phyloP scores from a whole-genome alignment of 805 yeast genomes.

The Candida ficus region DNA sequence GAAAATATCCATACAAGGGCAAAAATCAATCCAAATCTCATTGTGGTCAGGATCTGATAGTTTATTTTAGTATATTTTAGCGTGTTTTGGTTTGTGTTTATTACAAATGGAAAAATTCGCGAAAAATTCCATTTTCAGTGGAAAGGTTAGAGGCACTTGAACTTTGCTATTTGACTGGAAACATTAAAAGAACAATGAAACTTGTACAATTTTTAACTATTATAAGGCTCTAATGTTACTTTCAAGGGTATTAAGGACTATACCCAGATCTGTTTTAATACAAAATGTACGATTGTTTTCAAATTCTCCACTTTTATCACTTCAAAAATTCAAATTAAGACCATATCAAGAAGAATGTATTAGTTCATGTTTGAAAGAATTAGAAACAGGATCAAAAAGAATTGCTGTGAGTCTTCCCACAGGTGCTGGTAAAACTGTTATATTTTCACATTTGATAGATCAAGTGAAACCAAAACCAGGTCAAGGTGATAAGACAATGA shows the following conservation, averaged over 20 bases:
- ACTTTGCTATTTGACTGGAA: no score
- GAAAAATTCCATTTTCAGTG: no score
- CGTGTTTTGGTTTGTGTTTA: no score
- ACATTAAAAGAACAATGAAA: no score
- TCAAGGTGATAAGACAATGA: slow-evolving; percentile 36
- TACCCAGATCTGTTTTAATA: no score
- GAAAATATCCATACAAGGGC: not conserved
- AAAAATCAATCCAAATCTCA: not conserved
- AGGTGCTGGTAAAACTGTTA: slow-evolving; percentile 92
- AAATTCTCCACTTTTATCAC: not conserved
- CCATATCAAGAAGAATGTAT: slow-evolving; percentile 74
- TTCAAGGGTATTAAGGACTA: no score
- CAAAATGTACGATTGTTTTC: not conserved
- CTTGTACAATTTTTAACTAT: no score
- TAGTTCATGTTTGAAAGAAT: slow-evolving; percentile 43
- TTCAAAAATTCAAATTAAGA: slow-evolving; percentile 25
- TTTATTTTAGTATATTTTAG: no score
- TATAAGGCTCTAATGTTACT: no score
- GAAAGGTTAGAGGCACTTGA: no score
- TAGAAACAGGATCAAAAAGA: slow-evolving; percentile 41
- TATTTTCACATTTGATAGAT: slow-evolving; percentile 56
- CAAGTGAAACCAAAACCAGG: slow-evolving; percentile 30
- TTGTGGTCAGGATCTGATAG: no score
- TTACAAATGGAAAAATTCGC: no score
- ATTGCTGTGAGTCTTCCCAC: slow-evolving; percentile 87